Percentiles rank a stretch among this genome's conserved stretches.
phyloP scores from a whole-genome alignment of 257 asterid genomes.

The Henckelia pumila region DNA sequence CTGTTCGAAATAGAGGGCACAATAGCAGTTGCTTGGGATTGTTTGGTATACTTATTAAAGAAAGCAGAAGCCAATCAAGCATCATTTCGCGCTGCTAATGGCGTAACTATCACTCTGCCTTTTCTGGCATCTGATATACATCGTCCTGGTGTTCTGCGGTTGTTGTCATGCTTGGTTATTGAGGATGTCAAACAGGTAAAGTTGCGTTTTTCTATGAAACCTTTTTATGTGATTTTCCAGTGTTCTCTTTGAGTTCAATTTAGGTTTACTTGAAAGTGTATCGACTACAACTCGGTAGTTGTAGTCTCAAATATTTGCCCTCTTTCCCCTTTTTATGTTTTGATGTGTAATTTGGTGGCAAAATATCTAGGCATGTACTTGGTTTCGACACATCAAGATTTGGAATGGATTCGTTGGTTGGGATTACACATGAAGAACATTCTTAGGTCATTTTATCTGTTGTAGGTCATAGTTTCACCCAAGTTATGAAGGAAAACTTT shows the following conservation, averaged over 20 bases:
- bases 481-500: background rate
- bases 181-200: conserved; percentile 89
- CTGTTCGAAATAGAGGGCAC: conserved; percentile 83
- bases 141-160: conserved; percentile 85
- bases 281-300: conserved; percentile 2
- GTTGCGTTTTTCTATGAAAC: background rate
- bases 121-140: conserved; percentile 83
- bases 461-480: conserved; percentile 8
- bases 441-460: background rate
- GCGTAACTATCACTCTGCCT: conserved; percentile 73
- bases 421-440: background rate
- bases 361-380: conserved; percentile 14
- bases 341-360: conserved; percentile 15
- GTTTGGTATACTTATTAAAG: conserved; percentile 81
- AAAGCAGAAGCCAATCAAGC: conserved; percentile 88
- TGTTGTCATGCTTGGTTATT: conserved; percentile 84
- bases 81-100: conserved; percentile 81
- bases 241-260: conserved; percentile 10
- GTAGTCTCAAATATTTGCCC: conserved; percentile 2
- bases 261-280: conserved; percentile 1
- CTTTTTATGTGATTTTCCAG: conserved; percentile 6
- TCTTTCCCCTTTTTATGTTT: conserved; percentile 17
- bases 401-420: conserved; percentile 4
- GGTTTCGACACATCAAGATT: conserved; percentile 14
- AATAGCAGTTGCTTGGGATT: conserved; percentile 84